A percentile compares a stretch with the other conserved stretches of the same genome.
Evolutionary conservation across 139 green algal genomes (phyloP).

Genomic region (Coccomyxa sp.): DNA sequence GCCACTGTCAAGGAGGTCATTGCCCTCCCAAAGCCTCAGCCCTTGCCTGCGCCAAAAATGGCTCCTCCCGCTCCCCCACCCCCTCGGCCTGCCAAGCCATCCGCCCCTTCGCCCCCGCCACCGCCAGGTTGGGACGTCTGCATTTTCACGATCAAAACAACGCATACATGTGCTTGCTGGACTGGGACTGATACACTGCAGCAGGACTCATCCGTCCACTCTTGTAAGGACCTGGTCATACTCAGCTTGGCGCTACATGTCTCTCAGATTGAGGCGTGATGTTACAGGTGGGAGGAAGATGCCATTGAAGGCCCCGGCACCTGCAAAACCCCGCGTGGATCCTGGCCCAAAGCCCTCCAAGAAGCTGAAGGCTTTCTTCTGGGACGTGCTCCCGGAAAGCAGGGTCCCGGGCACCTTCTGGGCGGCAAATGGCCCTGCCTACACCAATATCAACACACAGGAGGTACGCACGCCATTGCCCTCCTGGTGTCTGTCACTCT

Average conservation of each 20-base stretch:
- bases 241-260: not conserved
- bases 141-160: too few species aligned
- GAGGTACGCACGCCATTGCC: too few species aligned
- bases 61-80: not conserved
- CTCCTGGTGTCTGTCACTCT: too few species aligned
- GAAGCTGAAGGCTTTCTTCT: constrained; percentile 33
- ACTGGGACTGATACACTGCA: too few species aligned
- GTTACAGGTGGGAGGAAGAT: not conserved
- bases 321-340: not conserved
- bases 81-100: not conserved
- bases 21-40: constrained; percentile 5
- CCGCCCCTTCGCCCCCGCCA: constrained; percentile 2
- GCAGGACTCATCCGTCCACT: not conserved
- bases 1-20: constrained; percentile 7
- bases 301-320: constrained; percentile 1
- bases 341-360: constrained; percentile 12
- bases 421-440: constrained; percentile 18
- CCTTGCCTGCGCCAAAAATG: not conserved
- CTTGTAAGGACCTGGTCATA: too few species aligned
- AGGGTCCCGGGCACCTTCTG: constrained; percentile 37
- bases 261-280: not conserved
- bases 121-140: too few species aligned
- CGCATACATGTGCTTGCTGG: too few species aligned
- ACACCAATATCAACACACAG: not conserved
- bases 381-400: constrained; percentile 36